Conservation (phyloP, 441 rosid species). For the Theobroma grandiflorum region DNA sequence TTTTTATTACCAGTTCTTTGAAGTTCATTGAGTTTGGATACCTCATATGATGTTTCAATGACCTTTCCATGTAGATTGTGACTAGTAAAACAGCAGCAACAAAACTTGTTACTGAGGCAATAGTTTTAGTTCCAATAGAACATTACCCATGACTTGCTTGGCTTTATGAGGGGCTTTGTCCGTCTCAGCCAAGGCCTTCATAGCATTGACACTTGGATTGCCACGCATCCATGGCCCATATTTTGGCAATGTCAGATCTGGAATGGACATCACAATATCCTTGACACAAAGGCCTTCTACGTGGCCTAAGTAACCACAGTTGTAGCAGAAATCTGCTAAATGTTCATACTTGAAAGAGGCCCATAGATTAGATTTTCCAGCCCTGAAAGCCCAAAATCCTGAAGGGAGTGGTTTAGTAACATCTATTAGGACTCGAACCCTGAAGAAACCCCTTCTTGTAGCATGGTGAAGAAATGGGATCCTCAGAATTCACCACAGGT, state of each 20-base stretch:
- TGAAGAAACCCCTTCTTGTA: constrained; percentile 22
- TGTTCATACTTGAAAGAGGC: constrained; percentile 27
- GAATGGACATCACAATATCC: constrained; percentile 27
- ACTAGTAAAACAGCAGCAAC: background rate
- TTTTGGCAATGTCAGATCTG: constrained; percentile 29
- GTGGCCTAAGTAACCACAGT: constrained; percentile 24
- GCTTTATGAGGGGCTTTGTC: constrained; percentile 26
- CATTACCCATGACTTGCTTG: constrained; percentile 25
- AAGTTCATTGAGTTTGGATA: background rate
- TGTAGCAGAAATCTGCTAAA: constrained; percentile 28
- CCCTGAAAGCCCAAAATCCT: constrained; percentile 29
- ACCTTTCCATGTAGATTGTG: background rate
- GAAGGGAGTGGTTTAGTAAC: constrained; percentile 23
- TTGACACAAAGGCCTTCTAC: constrained; percentile 22
- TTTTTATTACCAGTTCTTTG: background rate
- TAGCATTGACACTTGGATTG: constrained; percentile 22
- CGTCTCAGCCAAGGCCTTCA: constrained; percentile 26
- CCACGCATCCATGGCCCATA: constrained; percentile 33
- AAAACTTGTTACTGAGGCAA: background rate
- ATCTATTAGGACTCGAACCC: constrained; percentile 27
- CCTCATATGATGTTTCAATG: no score
- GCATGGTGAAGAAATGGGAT: constrained; percentile 26
- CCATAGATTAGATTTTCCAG: constrained; percentile 24
- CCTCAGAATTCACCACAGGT: no score
- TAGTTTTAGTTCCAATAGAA: background rate